These are phyloP conservation scores for Pichia sp. DNA, from an alignment of 1,139 yeast species.

Conservation along the genomic window DNA sequence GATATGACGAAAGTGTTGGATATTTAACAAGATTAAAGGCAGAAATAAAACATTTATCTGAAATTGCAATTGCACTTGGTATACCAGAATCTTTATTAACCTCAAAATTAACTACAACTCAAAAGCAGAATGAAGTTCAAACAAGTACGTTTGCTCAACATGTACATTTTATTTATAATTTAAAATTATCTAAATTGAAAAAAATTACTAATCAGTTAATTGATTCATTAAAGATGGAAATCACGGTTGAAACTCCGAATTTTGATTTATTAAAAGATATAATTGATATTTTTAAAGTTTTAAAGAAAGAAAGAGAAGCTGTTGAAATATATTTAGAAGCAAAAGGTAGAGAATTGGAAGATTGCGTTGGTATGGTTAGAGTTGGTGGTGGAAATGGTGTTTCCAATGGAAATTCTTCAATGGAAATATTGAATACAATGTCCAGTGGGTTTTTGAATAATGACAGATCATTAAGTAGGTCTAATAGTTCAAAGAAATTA, in stretches of 20 bases:
- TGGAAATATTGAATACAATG: not conserved
- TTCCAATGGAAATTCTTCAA: not conserved
- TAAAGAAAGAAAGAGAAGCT: constrained; percentile 11
- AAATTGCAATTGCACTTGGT: constrained; percentile 9
- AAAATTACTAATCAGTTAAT: constrained; percentile 8
- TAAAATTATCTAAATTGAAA: constrained; percentile 5
- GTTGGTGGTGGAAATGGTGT: constrained; percentile 12
- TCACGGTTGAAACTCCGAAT: constrained; percentile 2
- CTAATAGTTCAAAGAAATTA: constrained; percentile 4
- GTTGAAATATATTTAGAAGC: constrained; percentile 11
- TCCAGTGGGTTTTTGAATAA: not conserved
- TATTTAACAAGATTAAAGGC: constrained; percentile 52
- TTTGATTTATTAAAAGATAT: constrained; percentile 1
- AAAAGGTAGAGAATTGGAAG: constrained; percentile 9
- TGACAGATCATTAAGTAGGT: constrained; percentile 8
- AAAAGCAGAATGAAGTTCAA: not conserved
- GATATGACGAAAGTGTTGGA: constrained; percentile 26
- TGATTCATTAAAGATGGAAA: constrained; percentile 3
- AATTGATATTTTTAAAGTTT: constrained; percentile 7
- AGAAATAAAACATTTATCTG: constrained; percentile 8
- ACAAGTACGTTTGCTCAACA: constrained; percentile 9
- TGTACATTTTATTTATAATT: constrained; percentile 8
- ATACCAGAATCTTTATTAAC: constrained; percentile 7
- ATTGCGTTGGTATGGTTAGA: constrained; percentile 11
- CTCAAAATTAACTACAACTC: constrained; percentile 2